Evolutionary conservation across 371 early-diverging fungal species (phyloP), one percentile per base, ranked within the genome.

Genomic region (Mucor sp.): DNA sequence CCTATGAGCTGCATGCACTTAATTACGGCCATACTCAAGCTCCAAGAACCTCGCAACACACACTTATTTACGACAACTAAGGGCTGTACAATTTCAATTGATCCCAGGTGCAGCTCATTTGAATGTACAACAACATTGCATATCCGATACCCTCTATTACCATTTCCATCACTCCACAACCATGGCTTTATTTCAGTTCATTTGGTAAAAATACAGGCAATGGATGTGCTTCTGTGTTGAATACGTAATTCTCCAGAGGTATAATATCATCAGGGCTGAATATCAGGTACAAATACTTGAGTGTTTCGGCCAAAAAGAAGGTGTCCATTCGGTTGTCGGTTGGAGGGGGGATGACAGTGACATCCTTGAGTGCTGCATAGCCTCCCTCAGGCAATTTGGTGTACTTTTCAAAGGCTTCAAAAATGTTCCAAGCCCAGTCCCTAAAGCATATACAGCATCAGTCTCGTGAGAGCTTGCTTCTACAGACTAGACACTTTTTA

Each of bases 191-290:
- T 35, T 35, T 21, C 3, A 14, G 19, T 19, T 48, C 19, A 21
- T 21, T 21, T 6, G 85, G 85, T 25, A 62, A 74, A 60, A 90
- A 86, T 7, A 91, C 72, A 9, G 91, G 91, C 58, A 95, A 71
- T 30, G 95, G 94, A 80, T 95, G 96, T 0, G 93, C 96, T 76
- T 95, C 96, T n/a, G 94, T 95, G 62, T 91, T 95, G 50, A 94
- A 85, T 32, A 95, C 94, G 69, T 89, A 95, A 69, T 92, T 76
- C 68, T 92, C 91, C 50, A 96, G 77, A 35, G 94, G 89, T 17
- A 96, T 58, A 21, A 91, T 63, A 65, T 86, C 85, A 37, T 80
- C 66, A 4, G 88, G 80, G 19, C 89, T 84, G 79, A 97, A 97
- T 43, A 97, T 76, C 30, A 96, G 80, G 70, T 94, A 97, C 44